Conservation (phyloP, 75 land plant genomes). For the Selaginella tamariscina region DNA sequence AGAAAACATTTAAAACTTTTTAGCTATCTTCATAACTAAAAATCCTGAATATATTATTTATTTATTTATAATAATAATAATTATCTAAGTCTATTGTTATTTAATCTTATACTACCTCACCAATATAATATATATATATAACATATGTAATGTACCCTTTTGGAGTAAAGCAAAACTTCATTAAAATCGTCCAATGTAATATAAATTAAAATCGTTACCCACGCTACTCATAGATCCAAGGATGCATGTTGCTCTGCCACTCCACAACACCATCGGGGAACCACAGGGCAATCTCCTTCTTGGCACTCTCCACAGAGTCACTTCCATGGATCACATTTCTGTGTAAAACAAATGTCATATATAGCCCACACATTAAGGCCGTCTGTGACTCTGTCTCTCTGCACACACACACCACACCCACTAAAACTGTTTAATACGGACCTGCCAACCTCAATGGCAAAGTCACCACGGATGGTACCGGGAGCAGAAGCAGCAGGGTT, state of each 20-base stretch:
- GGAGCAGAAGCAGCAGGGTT: constrained; percentile 69
- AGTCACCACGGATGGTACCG: constrained; percentile 94
- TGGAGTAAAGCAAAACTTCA: no score
- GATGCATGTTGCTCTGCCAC: constrained; percentile 65
- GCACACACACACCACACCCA: no score
- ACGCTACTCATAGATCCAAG: constrained; percentile 88
- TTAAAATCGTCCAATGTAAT: no score
- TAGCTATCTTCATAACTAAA: no score
- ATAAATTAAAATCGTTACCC: no score
- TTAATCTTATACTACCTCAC: no score
- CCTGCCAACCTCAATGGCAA: constrained; percentile 82
- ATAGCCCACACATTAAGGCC: not conserved
- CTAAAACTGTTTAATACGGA: not conserved
- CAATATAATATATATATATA: no score
- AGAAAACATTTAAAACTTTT: no score
- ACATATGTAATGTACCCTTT: no score
- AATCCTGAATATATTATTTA: no score
- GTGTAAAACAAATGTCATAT: constrained; percentile 16
- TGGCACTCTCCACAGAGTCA: constrained; percentile 68
- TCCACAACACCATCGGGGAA: constrained; percentile 60
- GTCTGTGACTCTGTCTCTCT: not conserved
- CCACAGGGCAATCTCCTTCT: constrained; percentile 85
- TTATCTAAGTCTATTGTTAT: no score
- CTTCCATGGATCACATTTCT: constrained; percentile 96
- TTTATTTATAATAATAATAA: no score